Evolutionary conservation across 345 rosid species (phyloP).

Genomic region (Bruguiera parviflora): DNA sequence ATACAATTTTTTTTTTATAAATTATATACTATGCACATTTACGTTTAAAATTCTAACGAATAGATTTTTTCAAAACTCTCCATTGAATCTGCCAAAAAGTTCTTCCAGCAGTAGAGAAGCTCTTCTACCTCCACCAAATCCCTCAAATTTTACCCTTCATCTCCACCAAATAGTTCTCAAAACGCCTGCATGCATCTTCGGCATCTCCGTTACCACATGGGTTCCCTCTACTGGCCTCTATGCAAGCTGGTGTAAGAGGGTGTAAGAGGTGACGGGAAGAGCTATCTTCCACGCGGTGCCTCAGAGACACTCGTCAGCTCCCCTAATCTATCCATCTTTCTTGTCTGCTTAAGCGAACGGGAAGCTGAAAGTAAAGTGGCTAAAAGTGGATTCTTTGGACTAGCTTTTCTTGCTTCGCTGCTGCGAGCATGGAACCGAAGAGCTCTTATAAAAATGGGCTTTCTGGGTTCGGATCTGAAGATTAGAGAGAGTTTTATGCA

Average conservation of each 20-base stretch:
- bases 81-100: conserved; percentile 71
- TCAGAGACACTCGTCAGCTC: conserved; percentile 35
- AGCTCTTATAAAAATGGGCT: conserved; percentile 44
- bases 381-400: conserved; percentile 7
- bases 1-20: too few relatives aligned
- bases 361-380: conserved; percentile 24
- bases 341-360: conserved; percentile 21
- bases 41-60: not conserved
- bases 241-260: conserved; percentile 57
- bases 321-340: conserved; percentile 33
- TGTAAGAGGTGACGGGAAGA: conserved; percentile 47
- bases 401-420: conserved; percentile 24
- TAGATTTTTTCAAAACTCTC: conserved; percentile 72
- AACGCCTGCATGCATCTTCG: conserved; percentile 80
- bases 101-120: conserved; percentile 82
- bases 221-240: conserved; percentile 17
- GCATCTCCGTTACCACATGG: conserved; percentile 32
- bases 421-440: conserved; percentile 25
- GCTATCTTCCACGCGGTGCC: conserved; percentile 27
- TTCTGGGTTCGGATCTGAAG: conserved; percentile 51
- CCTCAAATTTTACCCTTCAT: conserved; percentile 65
- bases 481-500: conserved; percentile 38
- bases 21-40: too few relatives aligned
- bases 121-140: conserved; percentile 82
- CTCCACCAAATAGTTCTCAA: conserved; percentile 79